Conservation (phyloP, 441 rosid genomes). For the Isatis lusitanica region DNA sequence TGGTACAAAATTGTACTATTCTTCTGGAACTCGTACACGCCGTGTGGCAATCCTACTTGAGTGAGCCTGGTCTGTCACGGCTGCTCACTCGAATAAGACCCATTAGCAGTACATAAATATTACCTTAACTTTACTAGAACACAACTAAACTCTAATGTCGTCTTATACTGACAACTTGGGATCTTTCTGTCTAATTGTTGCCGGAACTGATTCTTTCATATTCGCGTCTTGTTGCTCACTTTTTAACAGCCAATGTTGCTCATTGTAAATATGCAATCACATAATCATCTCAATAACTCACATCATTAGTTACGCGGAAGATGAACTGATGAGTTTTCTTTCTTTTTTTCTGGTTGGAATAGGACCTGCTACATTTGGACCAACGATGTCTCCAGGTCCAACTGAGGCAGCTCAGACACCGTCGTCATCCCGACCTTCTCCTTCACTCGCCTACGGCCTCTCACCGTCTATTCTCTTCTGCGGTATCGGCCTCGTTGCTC, state of each 20-base stretch:
- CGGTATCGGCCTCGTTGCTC: conserved; percentile 40
- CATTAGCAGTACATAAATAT: not conserved
- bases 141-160: conserved; percentile 54
- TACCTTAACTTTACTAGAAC: not conserved
- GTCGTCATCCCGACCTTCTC: conserved; percentile 42
- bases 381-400: conserved; percentile 30
- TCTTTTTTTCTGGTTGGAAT: not conserved
- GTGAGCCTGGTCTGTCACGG: not conserved
- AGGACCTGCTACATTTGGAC: conserved; percentile 39
- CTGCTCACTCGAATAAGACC: not conserved
- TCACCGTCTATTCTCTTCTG: conserved; percentile 50
- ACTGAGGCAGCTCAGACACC: conserved; percentile 37
- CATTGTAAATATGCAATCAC: conserved; percentile 47
- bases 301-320: not conserved
- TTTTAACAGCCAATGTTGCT: conserved; percentile 49
- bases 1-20: not conserved
- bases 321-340: not conserved
- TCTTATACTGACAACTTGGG: conserved; percentile 58
- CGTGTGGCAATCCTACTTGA: not conserved
- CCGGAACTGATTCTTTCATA: conserved; percentile 56
- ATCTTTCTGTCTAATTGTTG: conserved; percentile 67
- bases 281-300: not conserved
- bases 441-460: conserved; percentile 47
- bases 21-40: not conserved
- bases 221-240: no score